Conservation (phyloP, 495 filamentous ascomycete species). For the Hypoxylon fragiforme region DNA sequence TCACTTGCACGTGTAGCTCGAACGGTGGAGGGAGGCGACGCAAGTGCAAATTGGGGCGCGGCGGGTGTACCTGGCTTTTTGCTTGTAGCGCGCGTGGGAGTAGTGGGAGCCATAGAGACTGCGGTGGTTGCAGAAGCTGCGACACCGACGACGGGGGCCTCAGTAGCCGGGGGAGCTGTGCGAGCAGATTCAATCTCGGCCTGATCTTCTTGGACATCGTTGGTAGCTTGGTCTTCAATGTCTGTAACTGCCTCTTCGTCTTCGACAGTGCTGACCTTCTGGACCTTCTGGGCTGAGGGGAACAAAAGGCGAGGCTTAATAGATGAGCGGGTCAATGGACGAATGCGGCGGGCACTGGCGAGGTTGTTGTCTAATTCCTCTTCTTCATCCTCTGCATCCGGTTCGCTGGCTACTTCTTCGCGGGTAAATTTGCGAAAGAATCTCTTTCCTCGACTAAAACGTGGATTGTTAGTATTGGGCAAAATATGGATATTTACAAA, state of each 20-base stretch:
- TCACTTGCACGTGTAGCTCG: slow-evolving; percentile 53
- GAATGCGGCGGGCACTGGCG: slow-evolving; percentile 49
- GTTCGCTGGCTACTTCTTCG: slow-evolving; percentile 29
- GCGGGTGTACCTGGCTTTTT: slow-evolving; percentile 51
- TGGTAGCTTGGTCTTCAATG: slow-evolving; percentile 54
- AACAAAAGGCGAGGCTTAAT: slow-evolving; percentile 89
- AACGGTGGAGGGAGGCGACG: slow-evolving; percentile 58
- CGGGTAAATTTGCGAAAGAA: slow-evolving; percentile 69
- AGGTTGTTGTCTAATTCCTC: slow-evolving; percentile 43
- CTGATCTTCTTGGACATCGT: slow-evolving; percentile 55
- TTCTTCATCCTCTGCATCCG: slow-evolving; percentile 45
- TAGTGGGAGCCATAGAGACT: slow-evolving; percentile 38
- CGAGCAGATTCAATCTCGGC: too few species aligned
- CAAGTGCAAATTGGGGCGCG: slow-evolving; percentile 55
- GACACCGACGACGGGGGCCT: too few species aligned
- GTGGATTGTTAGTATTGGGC: slow-evolving; percentile 29
- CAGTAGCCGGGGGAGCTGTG: too few species aligned
- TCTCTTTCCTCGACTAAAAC: slow-evolving; percentile 82
- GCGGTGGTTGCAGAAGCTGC: too few species aligned
- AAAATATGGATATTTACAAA: slow-evolving; percentile 3
- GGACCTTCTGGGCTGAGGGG: slow-evolving; percentile 57
- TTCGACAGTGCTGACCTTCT: slow-evolving; percentile 57
- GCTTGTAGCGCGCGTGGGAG: slow-evolving; percentile 39
- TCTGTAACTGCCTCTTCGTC: slow-evolving; percentile 57
- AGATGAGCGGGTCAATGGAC: slow-evolving; percentile 68